phyloP scores from a whole-genome alignment of 1,284 basidiomycete species.

The Inonotus hispidus region DNA sequence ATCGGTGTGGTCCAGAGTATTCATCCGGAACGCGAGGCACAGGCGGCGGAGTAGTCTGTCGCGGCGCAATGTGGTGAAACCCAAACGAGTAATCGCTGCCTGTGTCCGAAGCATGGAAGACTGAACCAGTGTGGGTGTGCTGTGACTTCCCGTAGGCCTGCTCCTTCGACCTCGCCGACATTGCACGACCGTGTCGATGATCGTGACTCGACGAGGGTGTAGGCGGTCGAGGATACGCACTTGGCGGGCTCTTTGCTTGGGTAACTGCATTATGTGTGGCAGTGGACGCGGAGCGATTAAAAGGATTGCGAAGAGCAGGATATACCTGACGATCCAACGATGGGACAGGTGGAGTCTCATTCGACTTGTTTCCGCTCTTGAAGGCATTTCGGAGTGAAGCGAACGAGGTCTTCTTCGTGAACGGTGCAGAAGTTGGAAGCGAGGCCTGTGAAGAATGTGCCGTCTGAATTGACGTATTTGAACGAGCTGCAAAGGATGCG shows the following conservation, averaged over 20 bases:
- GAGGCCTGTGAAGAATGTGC: constrained; percentile 68
- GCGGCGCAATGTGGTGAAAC: constrained; percentile 30
- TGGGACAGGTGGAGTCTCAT: constrained; percentile 57
- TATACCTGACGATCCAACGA: constrained; percentile 58
- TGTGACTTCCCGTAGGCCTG: constrained; percentile 60
- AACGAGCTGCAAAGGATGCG: constrained; percentile 32
- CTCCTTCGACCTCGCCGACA: constrained; percentile 42
- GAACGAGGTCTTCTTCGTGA: constrained; percentile 79
- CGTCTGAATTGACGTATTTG: constrained; percentile 45
- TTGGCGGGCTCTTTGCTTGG: constrained; percentile 36
- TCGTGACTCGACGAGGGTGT: constrained; percentile 49
- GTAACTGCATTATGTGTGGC: constrained; percentile 37
- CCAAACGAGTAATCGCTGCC: constrained; percentile 62
- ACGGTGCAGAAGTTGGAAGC: constrained; percentile 51
- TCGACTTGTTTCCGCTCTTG: constrained; percentile 59
- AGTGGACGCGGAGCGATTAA: constrained; percentile 74
- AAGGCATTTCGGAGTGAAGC: constrained; percentile 87
- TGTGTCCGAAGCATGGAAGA: constrained; percentile 61
- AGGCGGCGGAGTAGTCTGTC: constrained; percentile 57
- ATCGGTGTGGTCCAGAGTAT: constrained; percentile 39
- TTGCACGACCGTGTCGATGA: constrained; percentile 34
- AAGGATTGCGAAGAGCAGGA: constrained; percentile 70
- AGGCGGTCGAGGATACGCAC: constrained; percentile 50
- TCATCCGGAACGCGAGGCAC: constrained; percentile 67
- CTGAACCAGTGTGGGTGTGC: constrained; percentile 68